Evolutionary conservation across 352 stramenopile genomes (phyloP).

Genomic region (Phytophthora vignae): DNA sequence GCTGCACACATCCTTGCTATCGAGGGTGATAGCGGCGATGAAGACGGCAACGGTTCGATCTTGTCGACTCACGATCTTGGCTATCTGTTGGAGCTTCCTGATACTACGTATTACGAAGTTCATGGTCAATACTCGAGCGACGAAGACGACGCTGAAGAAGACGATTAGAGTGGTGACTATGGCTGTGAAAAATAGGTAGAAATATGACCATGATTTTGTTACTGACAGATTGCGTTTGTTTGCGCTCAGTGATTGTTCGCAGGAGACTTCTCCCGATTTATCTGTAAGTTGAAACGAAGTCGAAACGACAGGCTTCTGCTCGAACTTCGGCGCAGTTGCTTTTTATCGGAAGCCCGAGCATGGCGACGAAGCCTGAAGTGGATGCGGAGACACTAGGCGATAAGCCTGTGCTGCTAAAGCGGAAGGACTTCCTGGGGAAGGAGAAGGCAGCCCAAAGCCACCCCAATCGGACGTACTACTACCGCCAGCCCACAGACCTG

Average conservation of each 20-base stretch:
- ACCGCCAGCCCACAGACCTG: conserved; percentile 71
- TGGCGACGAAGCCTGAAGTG: conserved; percentile 49
- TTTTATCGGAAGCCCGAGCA: conserved; percentile 18
- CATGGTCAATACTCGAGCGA: conserved; percentile 80
- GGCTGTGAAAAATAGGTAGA: conserved; percentile 13
- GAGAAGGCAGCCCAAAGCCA: conserved; percentile 72
- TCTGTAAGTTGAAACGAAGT: not conserved
- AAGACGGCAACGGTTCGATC: conserved; percentile 52
- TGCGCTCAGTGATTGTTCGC: not conserved
- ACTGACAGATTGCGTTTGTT: not conserved
- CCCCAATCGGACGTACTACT: conserved; percentile 84
- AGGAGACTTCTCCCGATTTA: conserved; percentile 21
- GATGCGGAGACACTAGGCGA: conserved; percentile 36
- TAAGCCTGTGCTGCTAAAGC: conserved; percentile 63
- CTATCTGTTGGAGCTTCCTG: conserved; percentile 77
- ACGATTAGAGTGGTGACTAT: conserved; percentile 40
- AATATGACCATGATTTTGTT: conserved; percentile 11
- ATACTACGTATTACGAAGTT: conserved; percentile 76
- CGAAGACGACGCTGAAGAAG: conserved; percentile 74
- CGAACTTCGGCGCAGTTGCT: not conserved
- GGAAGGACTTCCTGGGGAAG: conserved; percentile 77
- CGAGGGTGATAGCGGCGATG: conserved; percentile 47
- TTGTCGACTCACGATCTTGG: conserved; percentile 66
- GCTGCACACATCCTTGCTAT: conserved; percentile 26
- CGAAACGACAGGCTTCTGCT: conserved; percentile 27